phyloP scores from a whole-genome alignment of 108 stramenopile species.

The Cyclotella choctawhatcheeana region DNA sequence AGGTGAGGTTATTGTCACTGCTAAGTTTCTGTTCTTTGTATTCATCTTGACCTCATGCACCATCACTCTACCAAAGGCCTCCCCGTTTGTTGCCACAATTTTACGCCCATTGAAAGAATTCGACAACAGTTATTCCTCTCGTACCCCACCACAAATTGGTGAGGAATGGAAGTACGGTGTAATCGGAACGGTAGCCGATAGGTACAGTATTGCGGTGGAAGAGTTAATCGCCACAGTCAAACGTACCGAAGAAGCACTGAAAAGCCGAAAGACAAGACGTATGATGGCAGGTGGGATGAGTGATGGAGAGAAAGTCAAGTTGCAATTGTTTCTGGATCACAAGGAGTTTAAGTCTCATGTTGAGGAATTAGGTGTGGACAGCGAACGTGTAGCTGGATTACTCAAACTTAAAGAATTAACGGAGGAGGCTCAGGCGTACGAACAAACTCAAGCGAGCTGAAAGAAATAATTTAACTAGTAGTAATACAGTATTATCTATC shows the following conservation, averaged over 20 bases:
- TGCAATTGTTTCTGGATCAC: constrained; percentile 83
- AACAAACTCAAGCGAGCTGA: neutral
- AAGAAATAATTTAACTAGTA: neutral
- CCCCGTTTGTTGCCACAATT: constrained; percentile 81
- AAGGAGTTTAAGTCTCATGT: constrained; percentile 58
- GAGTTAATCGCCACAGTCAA: constrained; percentile 83
- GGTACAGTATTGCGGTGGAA: constrained; percentile 77
- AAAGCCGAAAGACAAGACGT: constrained; percentile 68
- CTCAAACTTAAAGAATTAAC: constrained; percentile 69
- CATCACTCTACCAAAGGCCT: constrained; percentile 44
- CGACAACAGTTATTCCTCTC: constrained; percentile 54
- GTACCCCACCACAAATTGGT: constrained; percentile 80
- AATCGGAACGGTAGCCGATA: constrained; percentile 62
- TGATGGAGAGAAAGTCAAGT: constrained; percentile 90
- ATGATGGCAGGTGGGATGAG: constrained; percentile 86
- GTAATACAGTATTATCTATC: constrained; percentile 15
- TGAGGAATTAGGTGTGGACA: constrained; percentile 65
- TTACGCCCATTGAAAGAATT: constrained; percentile 85
- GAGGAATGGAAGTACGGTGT: constrained; percentile 68
- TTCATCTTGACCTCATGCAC: neutral
- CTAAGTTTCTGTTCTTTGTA: too few species aligned
- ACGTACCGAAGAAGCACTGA: constrained; percentile 84
- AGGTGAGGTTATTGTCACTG: neutral
- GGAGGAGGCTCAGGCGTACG: neutral
- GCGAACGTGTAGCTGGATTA: constrained; percentile 62